These are phyloP conservation scores for Yarrowia deformans DNA, from an alignment of 805 yeast species.

Conservation along the genomic window DNA sequence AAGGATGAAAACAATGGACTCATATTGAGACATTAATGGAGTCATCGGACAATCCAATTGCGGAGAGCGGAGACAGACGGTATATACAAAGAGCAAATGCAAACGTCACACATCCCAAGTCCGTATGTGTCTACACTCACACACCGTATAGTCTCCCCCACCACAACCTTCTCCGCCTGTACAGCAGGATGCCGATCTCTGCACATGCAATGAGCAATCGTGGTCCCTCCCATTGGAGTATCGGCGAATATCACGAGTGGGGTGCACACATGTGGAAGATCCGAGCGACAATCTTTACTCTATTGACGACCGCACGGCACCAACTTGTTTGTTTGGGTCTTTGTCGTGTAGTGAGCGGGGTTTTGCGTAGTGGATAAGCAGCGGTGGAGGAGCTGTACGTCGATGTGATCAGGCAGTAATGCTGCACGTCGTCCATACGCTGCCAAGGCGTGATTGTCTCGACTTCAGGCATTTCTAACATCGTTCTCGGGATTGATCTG, in stretches of 20 bases:
- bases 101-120: too few relatives aligned
- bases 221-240: slow-evolving; percentile 4
- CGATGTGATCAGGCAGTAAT: too few relatives aligned
- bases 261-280: slow-evolving; percentile 16
- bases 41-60: too few relatives aligned
- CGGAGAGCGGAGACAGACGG: too few relatives aligned
- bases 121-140: too few relatives aligned
- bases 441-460: slow-evolving; percentile 4
- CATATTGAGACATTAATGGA: too few relatives aligned
- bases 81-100: too few relatives aligned
- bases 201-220: slow-evolving; percentile 35
- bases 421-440: background rate
- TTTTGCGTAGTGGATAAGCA: too few relatives aligned
- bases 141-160: background rate
- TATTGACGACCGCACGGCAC: slow-evolving; percentile 24
- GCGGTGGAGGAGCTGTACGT: too few relatives aligned
- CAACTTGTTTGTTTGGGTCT: background rate
- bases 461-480: background rate
- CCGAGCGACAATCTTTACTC: slow-evolving; percentile 22
- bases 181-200: slow-evolving; percentile 7
- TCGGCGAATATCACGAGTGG: slow-evolving; percentile 17
- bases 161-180: slow-evolving; percentile 7
- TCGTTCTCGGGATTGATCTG: background rate
- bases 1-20: too few relatives aligned
- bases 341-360: too few relatives aligned